phyloP scores from a whole-genome alignment of 2,329 filamentous ascomycete genomes.

The Incumbomyces lentus region DNA sequence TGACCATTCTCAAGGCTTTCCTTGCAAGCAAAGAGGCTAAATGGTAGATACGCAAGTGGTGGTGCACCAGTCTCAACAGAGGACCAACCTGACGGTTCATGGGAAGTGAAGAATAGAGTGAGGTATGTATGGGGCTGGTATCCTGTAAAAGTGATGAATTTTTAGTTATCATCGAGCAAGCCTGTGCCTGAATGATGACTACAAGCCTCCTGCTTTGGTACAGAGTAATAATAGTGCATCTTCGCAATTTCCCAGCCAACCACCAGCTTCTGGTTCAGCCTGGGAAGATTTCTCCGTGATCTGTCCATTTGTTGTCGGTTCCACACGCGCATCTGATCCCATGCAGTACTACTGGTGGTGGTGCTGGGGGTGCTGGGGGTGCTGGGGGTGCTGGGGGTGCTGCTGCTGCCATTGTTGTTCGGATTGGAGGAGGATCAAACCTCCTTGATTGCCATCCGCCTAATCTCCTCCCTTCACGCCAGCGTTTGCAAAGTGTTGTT shows the following conservation, averaged over 20 bases:
- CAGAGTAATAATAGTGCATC: slow-evolving; percentile 1
- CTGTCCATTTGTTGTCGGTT: slow-evolving; percentile 12
- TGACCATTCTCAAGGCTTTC: slow-evolving; percentile 64
- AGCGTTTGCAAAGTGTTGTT: background rate
- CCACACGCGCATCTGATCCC: slow-evolving; percentile 4
- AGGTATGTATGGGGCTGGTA: no score
- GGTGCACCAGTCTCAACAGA: no score
- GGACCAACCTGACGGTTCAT: background rate
- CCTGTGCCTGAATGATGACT: no score
- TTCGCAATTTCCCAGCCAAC: background rate
- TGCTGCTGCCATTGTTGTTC: no score
- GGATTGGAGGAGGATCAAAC: no score
- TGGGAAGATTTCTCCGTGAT: slow-evolving; percentile 3
- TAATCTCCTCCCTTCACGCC: background rate
- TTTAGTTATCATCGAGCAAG: no score
- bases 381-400: no score
- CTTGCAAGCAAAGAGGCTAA: slow-evolving; percentile 44
- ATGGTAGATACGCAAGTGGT: slow-evolving; percentile 30
- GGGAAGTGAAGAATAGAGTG: background rate
- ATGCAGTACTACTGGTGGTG: background rate
- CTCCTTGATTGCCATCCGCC: background rate
- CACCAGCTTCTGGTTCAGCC: background rate
- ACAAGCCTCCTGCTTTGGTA: no score
- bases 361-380: no score
- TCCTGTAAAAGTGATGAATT: no score